Conservation (phyloP, 225 moss, liverwort and hornwort genomes). For the Neckera pumila region DNA sequence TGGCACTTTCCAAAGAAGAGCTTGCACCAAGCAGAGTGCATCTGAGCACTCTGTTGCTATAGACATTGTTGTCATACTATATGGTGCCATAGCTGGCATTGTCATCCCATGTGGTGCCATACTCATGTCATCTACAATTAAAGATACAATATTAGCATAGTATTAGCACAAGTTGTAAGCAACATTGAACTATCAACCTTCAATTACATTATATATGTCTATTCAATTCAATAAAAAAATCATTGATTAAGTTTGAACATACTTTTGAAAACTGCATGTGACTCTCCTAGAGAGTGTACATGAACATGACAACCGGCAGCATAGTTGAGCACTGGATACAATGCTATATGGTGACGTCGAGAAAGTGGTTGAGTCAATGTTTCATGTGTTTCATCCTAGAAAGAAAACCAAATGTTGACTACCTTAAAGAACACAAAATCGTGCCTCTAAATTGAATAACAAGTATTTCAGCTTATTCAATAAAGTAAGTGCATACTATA, state of each 20-base stretch:
- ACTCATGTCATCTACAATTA: neutral
- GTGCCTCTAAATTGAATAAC: neutral
- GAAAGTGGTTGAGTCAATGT: neutral
- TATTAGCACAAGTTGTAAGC: neutral
- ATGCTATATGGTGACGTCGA: neutral
- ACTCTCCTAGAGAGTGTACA: neutral
- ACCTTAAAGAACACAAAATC: neutral
- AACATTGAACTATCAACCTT: neutral
- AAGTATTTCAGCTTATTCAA: neutral
- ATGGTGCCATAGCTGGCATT: neutral
- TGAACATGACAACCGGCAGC: constrained; percentile 17
- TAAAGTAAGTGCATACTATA: neutral
- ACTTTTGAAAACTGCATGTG: neutral
- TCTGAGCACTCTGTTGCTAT: constrained; percentile 14
- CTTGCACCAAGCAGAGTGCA: constrained; percentile 47
- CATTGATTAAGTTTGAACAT: neutral
- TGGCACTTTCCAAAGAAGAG: constrained; percentile 36
- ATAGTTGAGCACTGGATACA: constrained; percentile 6
- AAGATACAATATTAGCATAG: neutral
- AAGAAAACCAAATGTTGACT: neutral
- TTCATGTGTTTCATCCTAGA: neutral
- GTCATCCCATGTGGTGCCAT: neutral
- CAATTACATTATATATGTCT: neutral
- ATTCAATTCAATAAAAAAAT: too few species aligned
- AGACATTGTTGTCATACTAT: neutral